Evolutionary conservation across 1,284 basidiomycete genomes (phyloP), one percentile per base, ranked within the genome.

Genomic region (Lentinus polychrous): DNA sequence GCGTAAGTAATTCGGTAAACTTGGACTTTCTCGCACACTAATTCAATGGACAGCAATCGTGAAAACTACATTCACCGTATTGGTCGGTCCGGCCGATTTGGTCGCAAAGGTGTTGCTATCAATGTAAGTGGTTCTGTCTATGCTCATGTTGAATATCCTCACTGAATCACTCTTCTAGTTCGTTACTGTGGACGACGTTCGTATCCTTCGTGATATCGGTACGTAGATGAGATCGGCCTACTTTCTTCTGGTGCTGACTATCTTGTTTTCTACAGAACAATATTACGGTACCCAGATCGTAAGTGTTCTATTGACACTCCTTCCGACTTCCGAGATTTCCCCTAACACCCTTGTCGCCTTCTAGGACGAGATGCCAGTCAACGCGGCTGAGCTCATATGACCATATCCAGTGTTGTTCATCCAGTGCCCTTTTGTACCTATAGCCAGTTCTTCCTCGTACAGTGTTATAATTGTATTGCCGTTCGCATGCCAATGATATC

Each of bases 31-130:
- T 40, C 5, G 14, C 11, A 31, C 35, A 32, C 49, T 38, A 10
- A 46, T 40, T 34, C 27, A 36, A n/a, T 31, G 43, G 8, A 11
- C 56, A 90, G 86, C 55, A 94, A 94, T 67, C 92, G 93, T 78
- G 94, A 98, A 75, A 96, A 97, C 69, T 99, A 99, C 72, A 94
- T 99, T 57, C 94, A 98, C 72, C 86, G 94, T 60, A 97, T 97
- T 60, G 94, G 94, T 68, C 85, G 94, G 50, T 92, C 90, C 47
- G 94, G 94, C 60, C 88, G 94, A 49, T 97, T 96, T 66, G 93
- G 93, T 55, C 78, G 93, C 55, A 95, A 95, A 69, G 93, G 93
- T 73, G 94, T 91, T 57, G 93, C 83, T 47, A 92, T 89, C 69
- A 96, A 87, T 68, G 89, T 91, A 62, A 51, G 76, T 72, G 14